These are phyloP conservation scores for Macrocybe sp. DNA, from an alignment of 1,284 basidiomycete genomes.

Conservation along the genomic window DNA sequence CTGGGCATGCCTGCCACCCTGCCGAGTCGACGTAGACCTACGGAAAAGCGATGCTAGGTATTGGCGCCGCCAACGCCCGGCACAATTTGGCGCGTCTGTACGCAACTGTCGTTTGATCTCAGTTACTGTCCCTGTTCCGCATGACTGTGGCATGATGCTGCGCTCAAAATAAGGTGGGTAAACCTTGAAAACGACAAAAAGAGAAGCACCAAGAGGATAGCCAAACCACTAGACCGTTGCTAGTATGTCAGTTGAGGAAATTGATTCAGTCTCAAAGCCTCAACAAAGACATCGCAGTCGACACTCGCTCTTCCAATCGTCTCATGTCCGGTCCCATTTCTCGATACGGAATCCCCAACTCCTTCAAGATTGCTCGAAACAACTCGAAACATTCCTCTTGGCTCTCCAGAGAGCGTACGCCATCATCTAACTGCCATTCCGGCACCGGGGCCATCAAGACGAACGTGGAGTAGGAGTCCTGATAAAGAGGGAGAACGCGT, in stretches of 20 bases:
- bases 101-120: no score
- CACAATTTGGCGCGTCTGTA: no score
- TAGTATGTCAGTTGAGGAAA: no score
- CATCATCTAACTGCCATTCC: constrained; percentile 61
- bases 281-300: constrained; percentile 14
- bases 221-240: no score
- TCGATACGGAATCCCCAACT: constrained; percentile 40
- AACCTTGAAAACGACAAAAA: no score
- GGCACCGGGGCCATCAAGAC: constrained; percentile 49
- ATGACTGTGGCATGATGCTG: no score
- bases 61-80: no score
- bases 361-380: constrained; percentile 35
- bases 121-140: no score
- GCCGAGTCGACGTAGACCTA: no score
- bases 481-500: constrained; percentile 36
- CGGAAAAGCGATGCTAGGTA: constrained; percentile 12
- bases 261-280: constrained; percentile 1
- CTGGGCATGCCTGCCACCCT: no score
- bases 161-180: no score
- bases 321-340: constrained; percentile 40
- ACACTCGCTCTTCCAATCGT: constrained; percentile 26
- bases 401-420: constrained; percentile 49
- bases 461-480: constrained; percentile 32
- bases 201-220: no score
- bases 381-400: constrained; percentile 35